Evolutionary conservation across 805 yeast species (phyloP).

Genomic region (Clavispora asparagi): DNA sequence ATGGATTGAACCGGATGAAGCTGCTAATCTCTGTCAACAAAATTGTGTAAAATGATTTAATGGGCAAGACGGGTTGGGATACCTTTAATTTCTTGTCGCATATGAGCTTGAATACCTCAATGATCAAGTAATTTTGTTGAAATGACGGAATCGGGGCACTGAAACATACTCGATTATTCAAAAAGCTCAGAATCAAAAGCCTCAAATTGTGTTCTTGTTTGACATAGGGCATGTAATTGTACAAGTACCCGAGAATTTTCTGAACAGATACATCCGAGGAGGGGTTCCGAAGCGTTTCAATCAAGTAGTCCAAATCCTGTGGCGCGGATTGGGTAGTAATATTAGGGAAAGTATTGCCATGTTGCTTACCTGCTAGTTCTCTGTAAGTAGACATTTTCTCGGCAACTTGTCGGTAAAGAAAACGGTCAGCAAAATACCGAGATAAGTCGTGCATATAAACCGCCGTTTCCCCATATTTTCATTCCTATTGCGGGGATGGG

Average conservation of each 20-base stretch:
- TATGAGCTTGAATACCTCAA: slow-evolving; percentile 46
- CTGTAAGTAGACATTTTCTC: not conserved
- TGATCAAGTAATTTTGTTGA: slow-evolving; percentile 30
- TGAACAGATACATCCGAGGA: slow-evolving; percentile 23
- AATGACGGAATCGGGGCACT: slow-evolving; percentile 17
- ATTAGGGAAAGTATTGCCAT: not conserved
- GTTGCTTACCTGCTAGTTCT: not conserved
- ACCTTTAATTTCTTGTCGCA: slow-evolving; percentile 41
- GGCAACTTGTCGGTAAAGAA: not conserved
- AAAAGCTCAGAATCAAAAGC: slow-evolving; percentile 39
- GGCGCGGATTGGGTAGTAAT: slow-evolving; percentile 12
- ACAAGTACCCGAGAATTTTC: slow-evolving; percentile 41
- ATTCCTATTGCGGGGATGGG: not conserved
- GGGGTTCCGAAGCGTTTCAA: slow-evolving; percentile 42
- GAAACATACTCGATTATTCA: slow-evolving; percentile 37
- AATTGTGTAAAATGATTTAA: slow-evolving; percentile 39
- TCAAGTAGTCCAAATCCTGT: slow-evolving; percentile 44
- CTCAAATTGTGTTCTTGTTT: slow-evolving; percentile 43
- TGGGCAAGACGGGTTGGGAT: slow-evolving; percentile 44
- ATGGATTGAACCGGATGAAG: slow-evolving; percentile 25
- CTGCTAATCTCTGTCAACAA: slow-evolving; percentile 29
- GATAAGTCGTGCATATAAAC: not conserved
- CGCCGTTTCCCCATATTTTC: not conserved
- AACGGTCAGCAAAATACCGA: not conserved
- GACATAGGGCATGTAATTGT: slow-evolving; percentile 47